Evolutionary conservation across 2,329 filamentous ascomycete genomes (phyloP).

Genomic region (Fusarium irregulare): DNA sequence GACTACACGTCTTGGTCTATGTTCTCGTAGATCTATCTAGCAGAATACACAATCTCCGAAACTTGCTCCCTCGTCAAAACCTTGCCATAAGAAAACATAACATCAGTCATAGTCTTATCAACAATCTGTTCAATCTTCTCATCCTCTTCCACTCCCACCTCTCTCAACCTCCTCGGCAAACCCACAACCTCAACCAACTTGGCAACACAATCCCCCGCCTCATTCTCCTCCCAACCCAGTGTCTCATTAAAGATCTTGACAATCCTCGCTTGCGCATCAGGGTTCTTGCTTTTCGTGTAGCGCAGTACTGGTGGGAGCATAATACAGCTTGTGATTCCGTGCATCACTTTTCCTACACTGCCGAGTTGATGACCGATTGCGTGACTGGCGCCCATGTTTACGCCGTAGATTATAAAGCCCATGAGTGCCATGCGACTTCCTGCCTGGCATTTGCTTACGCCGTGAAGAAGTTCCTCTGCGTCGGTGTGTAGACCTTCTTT

Average conservation of each 20-base stretch:
- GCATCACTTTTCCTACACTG: slow-evolving; percentile 24
- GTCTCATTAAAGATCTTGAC: slow-evolving; percentile 10
- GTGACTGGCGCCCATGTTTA: slow-evolving; percentile 27
- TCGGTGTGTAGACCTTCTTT: not conserved
- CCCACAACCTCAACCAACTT: slow-evolving; percentile 1
- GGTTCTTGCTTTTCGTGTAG: slow-evolving; percentile 5
- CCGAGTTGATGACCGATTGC: slow-evolving; percentile 18
- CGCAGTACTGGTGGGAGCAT: slow-evolving; percentile 16
- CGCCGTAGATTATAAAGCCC: slow-evolving; percentile 15
- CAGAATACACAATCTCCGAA: slow-evolving; percentile 13
- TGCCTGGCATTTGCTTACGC: slow-evolving; percentile 18
- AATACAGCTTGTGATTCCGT: slow-evolving; percentile 20
- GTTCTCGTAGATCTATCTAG: not conserved
- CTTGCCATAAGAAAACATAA: slow-evolving; percentile 21
- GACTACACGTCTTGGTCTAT: not conserved
- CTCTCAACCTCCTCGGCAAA: not conserved
- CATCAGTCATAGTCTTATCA: slow-evolving; percentile 25
- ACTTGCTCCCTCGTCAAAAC: slow-evolving; percentile 3
- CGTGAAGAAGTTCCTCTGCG: not conserved
- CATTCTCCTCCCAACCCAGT: slow-evolving; percentile 6
- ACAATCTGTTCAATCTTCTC: slow-evolving; percentile 20
- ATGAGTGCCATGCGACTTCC: slow-evolving; percentile 30
- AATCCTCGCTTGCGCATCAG: not conserved
- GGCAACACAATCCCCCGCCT: slow-evolving; percentile 5
- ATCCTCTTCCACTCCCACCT: slow-evolving; percentile 5